A percentile compares a stretch with the other conserved stretches of the same genome.
These are phyloP conservation scores for Pythium aristosporum DNA, from an alignment of 352 stramenopile species.

Conservation along the genomic window DNA sequence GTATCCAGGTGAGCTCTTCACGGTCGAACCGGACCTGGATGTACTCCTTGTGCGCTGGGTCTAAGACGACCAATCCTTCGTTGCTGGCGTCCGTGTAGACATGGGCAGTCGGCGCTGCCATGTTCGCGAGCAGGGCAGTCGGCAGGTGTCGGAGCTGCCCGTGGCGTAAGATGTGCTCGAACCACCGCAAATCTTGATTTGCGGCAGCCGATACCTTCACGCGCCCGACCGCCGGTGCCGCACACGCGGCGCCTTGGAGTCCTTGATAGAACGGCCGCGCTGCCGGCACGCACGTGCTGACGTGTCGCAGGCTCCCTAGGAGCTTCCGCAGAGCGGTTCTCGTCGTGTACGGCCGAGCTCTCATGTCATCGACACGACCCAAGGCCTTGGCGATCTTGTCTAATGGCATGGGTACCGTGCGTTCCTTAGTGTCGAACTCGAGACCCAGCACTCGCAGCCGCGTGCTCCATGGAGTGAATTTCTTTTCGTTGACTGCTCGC, in stretches of 20 bases:
- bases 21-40: slow-evolving; percentile 9
- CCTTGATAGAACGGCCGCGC: slow-evolving; percentile 12
- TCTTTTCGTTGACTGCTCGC: slow-evolving; percentile 29
- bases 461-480: slow-evolving; percentile 25
- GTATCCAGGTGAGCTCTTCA: not conserved
- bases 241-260: not conserved
- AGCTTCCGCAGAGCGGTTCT: slow-evolving; percentile 23
- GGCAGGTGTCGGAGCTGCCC: slow-evolving; percentile 9
- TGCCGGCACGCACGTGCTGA: slow-evolving; percentile 13
- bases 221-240: not conserved
- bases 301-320: slow-evolving; percentile 28
- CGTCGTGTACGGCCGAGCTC: not conserved
- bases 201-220: not conserved
- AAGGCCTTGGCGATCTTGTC: slow-evolving; percentile 21
- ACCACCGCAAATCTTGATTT: slow-evolving; percentile 9
- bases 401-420: slow-evolving; percentile 14
- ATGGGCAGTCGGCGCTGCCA: slow-evolving; percentile 3
- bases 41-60: not conserved
- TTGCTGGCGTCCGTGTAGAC: slow-evolving; percentile 20
- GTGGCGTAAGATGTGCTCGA: not conserved
- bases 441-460: slow-evolving; percentile 20
- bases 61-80: slow-evolving; percentile 6
- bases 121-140: not conserved
- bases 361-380: not conserved
- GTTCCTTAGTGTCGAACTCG: slow-evolving; percentile 3